phyloP scores from a whole-genome alignment of 306 rosid genomes.

The Cucurbita ficifolia region DNA sequence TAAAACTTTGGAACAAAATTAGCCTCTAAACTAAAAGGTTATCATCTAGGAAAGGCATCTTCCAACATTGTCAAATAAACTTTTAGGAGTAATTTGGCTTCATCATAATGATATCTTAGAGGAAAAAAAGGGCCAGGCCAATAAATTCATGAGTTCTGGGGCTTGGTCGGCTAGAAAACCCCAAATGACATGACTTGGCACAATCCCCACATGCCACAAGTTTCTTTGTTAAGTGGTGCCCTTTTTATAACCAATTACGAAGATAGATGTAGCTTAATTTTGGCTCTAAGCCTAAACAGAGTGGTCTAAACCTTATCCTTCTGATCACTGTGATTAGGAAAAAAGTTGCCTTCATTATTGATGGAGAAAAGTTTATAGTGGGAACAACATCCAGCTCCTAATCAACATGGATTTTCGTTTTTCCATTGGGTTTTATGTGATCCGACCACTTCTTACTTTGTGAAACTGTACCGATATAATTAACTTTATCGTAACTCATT shows the following conservation, averaged over 20 bases:
- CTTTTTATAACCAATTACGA: not conserved
- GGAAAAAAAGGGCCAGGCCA: not conserved
- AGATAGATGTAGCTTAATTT: not conserved
- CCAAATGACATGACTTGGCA: conserved; percentile 8
- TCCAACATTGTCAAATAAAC: not conserved
- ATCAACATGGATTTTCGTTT: not conserved
- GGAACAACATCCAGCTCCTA: not conserved
- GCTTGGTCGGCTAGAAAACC: conserved; percentile 4
- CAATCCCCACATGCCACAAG: not conserved
- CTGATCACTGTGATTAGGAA: not conserved
- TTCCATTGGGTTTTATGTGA: not conserved
- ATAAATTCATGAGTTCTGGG: not conserved
- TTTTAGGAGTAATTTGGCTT: not conserved
- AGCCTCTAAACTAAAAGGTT: conserved; percentile 1
- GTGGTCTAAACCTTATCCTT: not conserved
- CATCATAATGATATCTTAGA: not conserved
- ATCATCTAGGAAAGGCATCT: not conserved
- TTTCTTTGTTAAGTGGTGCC: not conserved
- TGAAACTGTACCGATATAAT: not conserved
- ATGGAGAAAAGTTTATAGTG: not conserved
- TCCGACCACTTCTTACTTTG: not conserved
- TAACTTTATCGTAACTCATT: not conserved
- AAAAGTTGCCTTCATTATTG: not conserved
- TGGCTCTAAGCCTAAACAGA: not conserved
- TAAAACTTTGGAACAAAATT: conserved; percentile 1